phyloP scores from a whole-genome alignment of 1,284 basidiomycete genomes.

The Moesziomyces sp. region DNA sequence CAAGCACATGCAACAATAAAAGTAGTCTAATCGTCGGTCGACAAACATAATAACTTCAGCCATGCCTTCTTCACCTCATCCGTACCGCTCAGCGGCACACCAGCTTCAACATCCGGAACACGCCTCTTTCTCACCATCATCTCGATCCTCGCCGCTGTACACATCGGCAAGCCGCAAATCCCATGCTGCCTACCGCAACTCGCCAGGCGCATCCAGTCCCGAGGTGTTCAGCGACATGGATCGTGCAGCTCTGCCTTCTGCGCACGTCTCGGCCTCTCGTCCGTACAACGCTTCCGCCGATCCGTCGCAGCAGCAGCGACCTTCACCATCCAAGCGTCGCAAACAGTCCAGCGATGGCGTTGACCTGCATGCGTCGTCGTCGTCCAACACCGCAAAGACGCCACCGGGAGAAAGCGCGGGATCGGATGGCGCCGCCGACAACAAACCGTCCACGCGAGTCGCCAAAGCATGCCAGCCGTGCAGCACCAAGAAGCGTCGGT shows the following conservation, averaged over 20 bases:
- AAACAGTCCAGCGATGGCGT: slow-evolving; percentile 14
- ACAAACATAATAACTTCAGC: not conserved
- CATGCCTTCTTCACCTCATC: slow-evolving; percentile 46
- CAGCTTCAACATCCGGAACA: slow-evolving; percentile 51
- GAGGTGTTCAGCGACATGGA: slow-evolving; percentile 25
- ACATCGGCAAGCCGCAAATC: slow-evolving; percentile 19
- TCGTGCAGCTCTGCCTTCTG: slow-evolving; percentile 1
- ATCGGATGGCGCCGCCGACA: slow-evolving; percentile 9
- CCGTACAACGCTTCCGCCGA: not conserved
- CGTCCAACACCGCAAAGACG: slow-evolving; percentile 1
- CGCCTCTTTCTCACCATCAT: slow-evolving; percentile 37
- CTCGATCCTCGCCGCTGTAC: slow-evolving; percentile 31
- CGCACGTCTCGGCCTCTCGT: slow-evolving; percentile 12
- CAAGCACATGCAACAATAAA: not conserved
- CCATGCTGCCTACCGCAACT: slow-evolving; percentile 19
- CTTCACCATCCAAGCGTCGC: slow-evolving; percentile 18
- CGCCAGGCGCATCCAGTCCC: slow-evolving; percentile 34
- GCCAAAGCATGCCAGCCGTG: slow-evolving; percentile 60
- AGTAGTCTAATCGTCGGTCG: not conserved
- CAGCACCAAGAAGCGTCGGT: slow-evolving; percentile 59
- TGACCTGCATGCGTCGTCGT: not conserved
- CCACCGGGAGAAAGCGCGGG: not conserved
- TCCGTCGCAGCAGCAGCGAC: not conserved
- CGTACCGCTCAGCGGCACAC: slow-evolving; percentile 40
- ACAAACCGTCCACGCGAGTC: slow-evolving; percentile 36